Evolutionary conservation across 495 filamentous ascomycete species (phyloP).

Genomic region (Penicillium goetzii): DNA sequence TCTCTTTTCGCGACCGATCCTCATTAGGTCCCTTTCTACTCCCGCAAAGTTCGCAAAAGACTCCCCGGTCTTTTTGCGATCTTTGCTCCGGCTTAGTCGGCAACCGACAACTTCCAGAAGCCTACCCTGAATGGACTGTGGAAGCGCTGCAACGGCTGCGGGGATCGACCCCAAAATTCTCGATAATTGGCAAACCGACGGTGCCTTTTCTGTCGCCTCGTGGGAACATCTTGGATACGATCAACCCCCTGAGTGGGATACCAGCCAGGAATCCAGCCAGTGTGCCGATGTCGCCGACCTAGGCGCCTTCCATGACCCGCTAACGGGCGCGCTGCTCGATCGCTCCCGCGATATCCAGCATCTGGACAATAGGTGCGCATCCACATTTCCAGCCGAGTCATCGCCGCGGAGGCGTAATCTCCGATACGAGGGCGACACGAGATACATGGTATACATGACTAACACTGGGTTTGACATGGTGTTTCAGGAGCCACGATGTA

Average conservation of each 20-base stretch:
- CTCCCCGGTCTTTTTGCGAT: conserved; percentile 25
- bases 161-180: conserved; percentile 56
- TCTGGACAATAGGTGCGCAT: conserved; percentile 35
- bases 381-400: background rate
- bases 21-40: background rate
- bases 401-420: background rate
- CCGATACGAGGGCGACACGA: background rate
- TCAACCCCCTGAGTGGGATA: conserved; percentile 49
- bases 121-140: conserved; percentile 52
- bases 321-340: conserved; percentile 35
- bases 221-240: conserved; percentile 50
- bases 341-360: conserved; percentile 31
- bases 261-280: conserved; percentile 50
- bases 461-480: conserved; percentile 20
- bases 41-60: conserved; percentile 26
- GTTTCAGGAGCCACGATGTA: conserved; percentile 36
- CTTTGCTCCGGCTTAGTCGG: conserved; percentile 27
- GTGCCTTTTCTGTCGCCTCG: conserved; percentile 42
- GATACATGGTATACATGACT: conserved; percentile 11
- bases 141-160: conserved; percentile 47
- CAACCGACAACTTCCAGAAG: conserved; percentile 17
- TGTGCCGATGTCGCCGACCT: conserved; percentile 46
- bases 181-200: conserved; percentile 49
- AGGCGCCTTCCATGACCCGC: conserved; percentile 37
- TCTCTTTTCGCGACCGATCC: conserved; percentile 10